Conservation (phyloP, 2,329 filamentous ascomycete genomes). For the Ophiostoma piceae region DNA sequence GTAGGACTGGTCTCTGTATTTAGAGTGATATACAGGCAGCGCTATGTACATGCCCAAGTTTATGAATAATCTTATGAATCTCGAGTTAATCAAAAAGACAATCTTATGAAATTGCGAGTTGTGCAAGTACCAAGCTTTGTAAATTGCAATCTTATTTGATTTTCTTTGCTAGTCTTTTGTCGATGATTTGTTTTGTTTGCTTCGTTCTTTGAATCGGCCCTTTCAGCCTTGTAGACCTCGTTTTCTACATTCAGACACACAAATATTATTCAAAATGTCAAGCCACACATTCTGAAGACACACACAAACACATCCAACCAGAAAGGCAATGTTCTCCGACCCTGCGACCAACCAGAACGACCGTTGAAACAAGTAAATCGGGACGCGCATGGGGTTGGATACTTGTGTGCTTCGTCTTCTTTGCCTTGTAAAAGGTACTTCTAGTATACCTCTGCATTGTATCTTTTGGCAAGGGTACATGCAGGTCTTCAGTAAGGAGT, state of each 20-base stretch:
- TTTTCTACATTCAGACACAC: background rate
- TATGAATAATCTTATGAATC: conserved; percentile 3
- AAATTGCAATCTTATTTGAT: background rate
- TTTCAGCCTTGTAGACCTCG: background rate
- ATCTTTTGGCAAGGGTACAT: background rate
- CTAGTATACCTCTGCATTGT: background rate
- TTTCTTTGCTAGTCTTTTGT: background rate
- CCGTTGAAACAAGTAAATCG: conserved; percentile 7
- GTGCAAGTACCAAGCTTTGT: background rate
- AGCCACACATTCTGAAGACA: background rate
- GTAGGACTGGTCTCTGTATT: background rate
- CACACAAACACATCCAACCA: background rate
- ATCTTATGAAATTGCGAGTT: conserved; percentile 10
- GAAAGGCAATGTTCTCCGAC: conserved; percentile 11
- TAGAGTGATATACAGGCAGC: background rate
- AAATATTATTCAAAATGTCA: background rate
- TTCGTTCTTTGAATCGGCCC: background rate
- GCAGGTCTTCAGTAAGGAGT: background rate
- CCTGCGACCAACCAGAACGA: background rate
- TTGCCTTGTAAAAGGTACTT: background rate
- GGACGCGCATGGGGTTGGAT: background rate
- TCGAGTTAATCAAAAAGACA: background rate
- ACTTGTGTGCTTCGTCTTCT: background rate
- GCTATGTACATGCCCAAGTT: background rate
- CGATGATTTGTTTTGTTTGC: background rate